Evolutionary conservation across 1,284 basidiomycete genomes (phyloP).

Genomic region (Fistulinella cinereoalba): DNA sequence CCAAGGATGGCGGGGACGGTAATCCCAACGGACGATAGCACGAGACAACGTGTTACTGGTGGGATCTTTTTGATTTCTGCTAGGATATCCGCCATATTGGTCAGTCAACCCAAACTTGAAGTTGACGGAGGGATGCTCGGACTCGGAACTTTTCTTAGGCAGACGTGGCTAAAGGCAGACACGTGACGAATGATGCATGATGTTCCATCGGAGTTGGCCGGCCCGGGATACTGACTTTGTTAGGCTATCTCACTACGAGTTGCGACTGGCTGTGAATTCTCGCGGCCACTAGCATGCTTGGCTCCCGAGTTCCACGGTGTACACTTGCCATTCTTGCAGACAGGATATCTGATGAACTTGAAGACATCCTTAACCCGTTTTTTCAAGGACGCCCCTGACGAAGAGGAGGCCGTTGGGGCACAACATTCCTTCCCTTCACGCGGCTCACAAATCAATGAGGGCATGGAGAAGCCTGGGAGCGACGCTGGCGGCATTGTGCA

Average conservation of each 20-base stretch:
- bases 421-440: neutral
- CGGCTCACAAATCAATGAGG: neutral
- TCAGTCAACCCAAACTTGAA: neutral
- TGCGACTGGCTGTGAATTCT: neutral
- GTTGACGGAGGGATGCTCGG: neutral
- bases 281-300: neutral
- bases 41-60: conserved; percentile 76
- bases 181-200: conserved; percentile 8
- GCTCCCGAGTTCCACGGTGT: conserved; percentile 9
- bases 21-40: conserved; percentile 58
- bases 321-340: neutral
- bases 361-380: conserved; percentile 5
- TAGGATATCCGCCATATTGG: conserved; percentile 35
- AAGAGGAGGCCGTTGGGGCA: conserved; percentile 8
- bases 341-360: conserved; percentile 14
- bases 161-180: neutral
- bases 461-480: conserved; percentile 3
- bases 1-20: conserved; percentile 61
- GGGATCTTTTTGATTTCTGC: conserved; percentile 79
- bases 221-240: neutral
- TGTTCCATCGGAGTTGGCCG: neutral
- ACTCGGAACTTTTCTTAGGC: no score
- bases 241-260: no score
- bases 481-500: neutral
- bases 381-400: conserved; percentile 13